Evolutionary conservation across 495 filamentous ascomycete species (phyloP), one percentile per base, ranked within the genome.

Genomic region (Apiosordaria backusii): DNA sequence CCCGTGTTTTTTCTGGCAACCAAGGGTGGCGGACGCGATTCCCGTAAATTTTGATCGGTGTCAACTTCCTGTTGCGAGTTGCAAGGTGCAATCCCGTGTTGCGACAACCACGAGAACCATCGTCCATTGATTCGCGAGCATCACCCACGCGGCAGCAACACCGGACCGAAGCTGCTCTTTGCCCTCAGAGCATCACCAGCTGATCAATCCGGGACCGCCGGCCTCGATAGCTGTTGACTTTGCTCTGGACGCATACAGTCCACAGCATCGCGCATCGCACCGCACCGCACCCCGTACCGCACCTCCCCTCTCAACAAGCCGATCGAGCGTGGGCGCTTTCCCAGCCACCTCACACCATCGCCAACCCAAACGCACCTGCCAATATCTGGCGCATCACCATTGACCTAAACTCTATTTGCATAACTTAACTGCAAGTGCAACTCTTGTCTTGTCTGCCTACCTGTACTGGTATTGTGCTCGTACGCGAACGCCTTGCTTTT

Each of bases 61-160:
- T 66, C 67, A 67, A 71, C 70, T 69, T 70, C 65, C 35, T 15
- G 35, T 13, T 45, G 35, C 35, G 35, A 45, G 35, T 45, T 45
- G 35, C 35, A 45, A 45, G 35, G 35, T 13, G 35, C 35, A 45
- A 45, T 45, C 35, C 35, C 35, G 35, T 45, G 67, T 74, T 73
- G 70, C 66, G 72, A 72, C 71, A 69, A 68, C 45, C 69, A 45
- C 40, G 40, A 25, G 45, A 21, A 40, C 53, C 66, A 76, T 77
- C 73, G 57, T 65, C 70, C 72, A 77, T 77, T 77, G 74, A 67
- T 64, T 27, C 60, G 66, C 57, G 60, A 66, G 60, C 70, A 75
- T 71, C 67, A 57, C 68, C 35, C 67, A 63, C 35, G 35, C 35
- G 35, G 9, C 35, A 45, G 35, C 35, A 45, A 45, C 35, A 50